Base-by-base conservation (phyloP, 352 stramenopile species). In the Phytophthora boehmeriae region DNA sequence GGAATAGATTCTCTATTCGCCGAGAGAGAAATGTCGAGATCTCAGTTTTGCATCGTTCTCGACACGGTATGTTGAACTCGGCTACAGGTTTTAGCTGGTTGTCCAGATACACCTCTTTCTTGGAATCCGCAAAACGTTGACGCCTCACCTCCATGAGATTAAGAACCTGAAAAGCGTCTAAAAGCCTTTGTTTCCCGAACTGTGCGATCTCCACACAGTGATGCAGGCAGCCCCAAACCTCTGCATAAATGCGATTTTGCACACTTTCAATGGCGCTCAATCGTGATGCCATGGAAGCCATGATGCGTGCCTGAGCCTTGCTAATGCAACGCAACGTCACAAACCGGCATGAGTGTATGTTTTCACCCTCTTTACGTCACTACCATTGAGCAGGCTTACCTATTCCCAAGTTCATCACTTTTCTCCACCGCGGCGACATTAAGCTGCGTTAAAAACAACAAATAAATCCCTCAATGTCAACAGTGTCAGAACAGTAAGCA, bases 161-260 rank as follows among this genome's bases (percentile, higher is more conserved):
- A 28, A 95, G 71, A 13, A 93, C 72, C 36, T 87, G 73, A 41
- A 95, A 93, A 1, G 86, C 83, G 53, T 90, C 78, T 10, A 69
- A 23, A 1, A 95, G 70, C 0, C 86, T 76, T 23, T 82, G 76
- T 32, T 83, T 86, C 39, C 86, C 83, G 49, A 87, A 88, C 60
- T 93, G 85, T 0, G 83, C 84, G 32, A 95, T 81, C 61, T 95
- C 81, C 4, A 95, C 80, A 32, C 86, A 93, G 67, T 95, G 84
- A 35, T 92, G 68, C 76, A 93, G 75, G 43, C 85, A 93, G 1
- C 82, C 83, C 80, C 79, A 92, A 1, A 92, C 83, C 59, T 93
- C 85, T 6, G 59, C 76, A n/a, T 78, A 55, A 54, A 93, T 88
- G n/a, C 84, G 84, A 11, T 70, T 68, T 39, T 85, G 64, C 2